Conservation (phyloP, 1,284 basidiomycete species). For the Ganoderma lingzhi region DNA sequence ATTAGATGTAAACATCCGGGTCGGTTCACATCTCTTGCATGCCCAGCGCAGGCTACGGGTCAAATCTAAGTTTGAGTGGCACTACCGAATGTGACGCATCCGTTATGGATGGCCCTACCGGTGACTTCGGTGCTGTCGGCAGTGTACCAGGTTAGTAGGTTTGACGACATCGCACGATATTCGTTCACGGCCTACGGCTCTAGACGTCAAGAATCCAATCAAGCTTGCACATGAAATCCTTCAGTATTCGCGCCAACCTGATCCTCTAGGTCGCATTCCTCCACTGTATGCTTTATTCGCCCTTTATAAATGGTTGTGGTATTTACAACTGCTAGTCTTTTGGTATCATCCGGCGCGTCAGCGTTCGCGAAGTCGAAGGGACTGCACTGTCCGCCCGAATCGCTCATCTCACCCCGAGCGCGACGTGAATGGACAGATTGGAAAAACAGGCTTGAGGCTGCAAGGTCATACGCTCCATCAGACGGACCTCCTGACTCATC, state of each 20-base stretch:
- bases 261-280: slow-evolving; percentile 68
- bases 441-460: slow-evolving; percentile 53
- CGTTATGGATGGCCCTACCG: slow-evolving; percentile 63
- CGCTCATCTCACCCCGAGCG: slow-evolving; percentile 59
- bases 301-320: not conserved
- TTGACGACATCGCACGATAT: not conserved
- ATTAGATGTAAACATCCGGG: not conserved
- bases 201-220: slow-evolving; percentile 76
- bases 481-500: not conserved
- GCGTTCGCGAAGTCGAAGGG: slow-evolving; percentile 50
- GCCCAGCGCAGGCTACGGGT: slow-evolving; percentile 64
- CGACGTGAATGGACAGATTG: slow-evolving; percentile 66
- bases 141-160: slow-evolving; percentile 61
- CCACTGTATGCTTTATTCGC: slow-evolving; percentile 58
- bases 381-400: slow-evolving; percentile 49
- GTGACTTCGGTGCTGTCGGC: slow-evolving; percentile 73
- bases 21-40: not conserved
- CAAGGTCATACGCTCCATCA: not conserved
- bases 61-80: slow-evolving; percentile 75
- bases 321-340: slow-evolving; percentile 39
- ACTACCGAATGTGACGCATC: slow-evolving; percentile 81
- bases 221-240: slow-evolving; percentile 62
- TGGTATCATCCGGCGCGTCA: slow-evolving; percentile 61
- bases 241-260: slow-evolving; percentile 55
- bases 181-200: not conserved